Percentiles rank a stretch among this genome's conserved stretches.
Evolutionary conservation across 116 monocot genomes (phyloP).

Genomic region (Trichopus zeylanicus): DNA sequence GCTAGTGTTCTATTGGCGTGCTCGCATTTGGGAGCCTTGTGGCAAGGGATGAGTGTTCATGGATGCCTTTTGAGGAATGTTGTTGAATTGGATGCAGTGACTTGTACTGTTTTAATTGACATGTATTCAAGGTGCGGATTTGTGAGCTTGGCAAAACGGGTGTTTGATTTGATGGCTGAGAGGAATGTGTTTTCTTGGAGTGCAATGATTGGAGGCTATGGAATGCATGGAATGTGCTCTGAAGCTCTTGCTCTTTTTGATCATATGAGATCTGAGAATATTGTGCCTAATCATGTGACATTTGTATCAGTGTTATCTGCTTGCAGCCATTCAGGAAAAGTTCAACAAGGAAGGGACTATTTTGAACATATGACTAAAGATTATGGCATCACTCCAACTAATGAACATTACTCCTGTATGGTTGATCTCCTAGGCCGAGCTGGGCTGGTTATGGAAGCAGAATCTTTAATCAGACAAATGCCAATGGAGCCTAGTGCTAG

Average conservation of each 20-base stretch:
- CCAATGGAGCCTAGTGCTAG: slow-evolving; percentile 13
- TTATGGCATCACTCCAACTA: slow-evolving; percentile 24
- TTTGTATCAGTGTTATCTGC: slow-evolving; percentile 45
- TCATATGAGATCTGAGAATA: slow-evolving; percentile 18
- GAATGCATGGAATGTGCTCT: slow-evolving; percentile 27
- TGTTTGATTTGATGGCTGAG: slow-evolving; percentile 24
- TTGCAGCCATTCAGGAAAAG: slow-evolving; percentile 40
- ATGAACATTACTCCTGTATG: slow-evolving; percentile 34
- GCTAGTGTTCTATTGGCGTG: slow-evolving; percentile 29
- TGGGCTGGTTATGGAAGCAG: slow-evolving; percentile 32
- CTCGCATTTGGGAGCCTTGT: slow-evolving; percentile 18
- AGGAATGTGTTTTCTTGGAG: slow-evolving; percentile 30
- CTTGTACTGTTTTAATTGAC: slow-evolving; percentile 35
- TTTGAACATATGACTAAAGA: slow-evolving; percentile 20
- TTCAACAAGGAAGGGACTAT: slow-evolving; percentile 23
- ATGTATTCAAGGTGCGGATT: slow-evolving; percentile 55
- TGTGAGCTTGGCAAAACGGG: slow-evolving; percentile 15
- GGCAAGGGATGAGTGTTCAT: slow-evolving; percentile 44
- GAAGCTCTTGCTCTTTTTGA: slow-evolving; percentile 32
- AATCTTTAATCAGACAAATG: slow-evolving; percentile 20
- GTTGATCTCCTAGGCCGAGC: slow-evolving; percentile 41
- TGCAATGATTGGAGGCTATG: slow-evolving; percentile 42
- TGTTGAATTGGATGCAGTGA: slow-evolving; percentile 8
- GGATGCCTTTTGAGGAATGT: slow-evolving; percentile 33
- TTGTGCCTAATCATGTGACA: slow-evolving; percentile 26